Percentiles rank a stretch among this genome's conserved stretches.
Evolutionary conservation across 306 rosid genomes (phyloP).

Genomic region (Lathyrus tuberosus): DNA sequence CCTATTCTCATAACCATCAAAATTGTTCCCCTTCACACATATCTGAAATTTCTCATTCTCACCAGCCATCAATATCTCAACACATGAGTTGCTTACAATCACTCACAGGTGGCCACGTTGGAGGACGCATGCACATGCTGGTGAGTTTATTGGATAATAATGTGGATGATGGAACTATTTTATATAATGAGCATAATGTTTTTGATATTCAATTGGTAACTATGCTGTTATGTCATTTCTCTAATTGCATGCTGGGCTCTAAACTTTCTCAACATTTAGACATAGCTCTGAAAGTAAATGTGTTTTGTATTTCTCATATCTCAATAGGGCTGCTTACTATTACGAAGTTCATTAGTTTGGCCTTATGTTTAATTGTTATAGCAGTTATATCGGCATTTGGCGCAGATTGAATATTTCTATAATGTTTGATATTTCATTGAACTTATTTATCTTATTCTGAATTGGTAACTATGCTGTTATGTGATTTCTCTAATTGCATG

Average conservation of each 20-base stretch:
- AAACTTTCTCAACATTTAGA: conserved; percentile 28
- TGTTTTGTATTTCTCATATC: conserved; percentile 25
- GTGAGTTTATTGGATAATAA: conserved; percentile 50
- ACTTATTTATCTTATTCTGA: conserved; percentile 7
- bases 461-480: too few relatives aligned
- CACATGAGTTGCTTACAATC: conserved; percentile 83
- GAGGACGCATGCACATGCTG: conserved; percentile 86
- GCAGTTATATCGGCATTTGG: conserved; percentile 4
- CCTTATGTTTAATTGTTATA: conserved; percentile 1
- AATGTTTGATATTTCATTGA: conserved; percentile 22
- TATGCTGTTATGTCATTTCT: conserved; percentile 11
- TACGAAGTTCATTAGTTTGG: neutral
- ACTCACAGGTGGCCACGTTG: conserved; percentile 68
- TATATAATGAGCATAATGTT: conserved; percentile 14
- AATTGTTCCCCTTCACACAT: conserved; percentile 72
- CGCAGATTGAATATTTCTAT: conserved; percentile 6
- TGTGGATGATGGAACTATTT: conserved; percentile 17
- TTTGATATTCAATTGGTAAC: conserved; percentile 29
- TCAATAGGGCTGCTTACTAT: conserved; percentile 7
- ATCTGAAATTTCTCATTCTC: conserved; percentile 77
- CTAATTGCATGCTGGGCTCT: conserved; percentile 25
- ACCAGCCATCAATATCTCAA: conserved; percentile 81
- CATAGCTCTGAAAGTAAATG: conserved; percentile 19
- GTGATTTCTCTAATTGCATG: too few relatives aligned
- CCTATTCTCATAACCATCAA: conserved; percentile 81